Base-by-base conservation (phyloP, 108 stramenopile genomes). In the Thalassiosira profunda region DNA sequence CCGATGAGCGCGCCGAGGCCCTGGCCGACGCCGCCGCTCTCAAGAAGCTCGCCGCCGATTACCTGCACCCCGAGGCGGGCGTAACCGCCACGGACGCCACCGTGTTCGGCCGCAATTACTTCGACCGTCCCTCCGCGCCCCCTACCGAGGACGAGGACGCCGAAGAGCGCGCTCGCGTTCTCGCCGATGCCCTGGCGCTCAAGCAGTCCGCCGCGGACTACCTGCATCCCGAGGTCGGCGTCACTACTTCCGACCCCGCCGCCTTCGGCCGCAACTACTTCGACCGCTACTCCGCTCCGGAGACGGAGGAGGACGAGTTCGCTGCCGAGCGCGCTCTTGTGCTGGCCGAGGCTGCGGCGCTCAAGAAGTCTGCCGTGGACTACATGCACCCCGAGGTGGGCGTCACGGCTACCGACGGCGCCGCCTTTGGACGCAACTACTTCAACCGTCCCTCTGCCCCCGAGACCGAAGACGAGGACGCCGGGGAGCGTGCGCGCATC, bases 381-480 rank as follows among this genome's bases (percentile, higher is more conserved):
- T 85, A 85, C 64, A 35, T 85, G 56, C 87, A 91, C 51, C 86
- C 90, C 5, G 90, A 91, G 67, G 53, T 43, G 41, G 82, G 64
- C 5, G 68, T 91, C 3, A 81, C 76, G 0, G 36, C 14, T 2
- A 63, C 69, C 9, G 82, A 85, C 59, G 42, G 73, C n/a, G 40
- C 44, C 17, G 73, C 64, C 18, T 76, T 58, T 54, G 81, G 68
- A 9, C 81, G 88, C 28, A 81, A 79, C 83, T 89, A 82, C 82
- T 89, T 89, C 47, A 63, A 45, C 46, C 83, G 88, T 38, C 24
- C 63, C 4, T 89, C 88, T 35, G 88, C 85, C 35, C 58, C 55
- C 2, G 74, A 63, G 42, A 65, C 63, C 29, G 59, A 25, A 36
- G 56, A 43, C 26, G 26, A 23, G 0, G 40, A 18, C 2, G 70